phyloP scores from a whole-genome alignment of 2,329 filamentous ascomycete species.

The Phialophora tarda region DNA sequence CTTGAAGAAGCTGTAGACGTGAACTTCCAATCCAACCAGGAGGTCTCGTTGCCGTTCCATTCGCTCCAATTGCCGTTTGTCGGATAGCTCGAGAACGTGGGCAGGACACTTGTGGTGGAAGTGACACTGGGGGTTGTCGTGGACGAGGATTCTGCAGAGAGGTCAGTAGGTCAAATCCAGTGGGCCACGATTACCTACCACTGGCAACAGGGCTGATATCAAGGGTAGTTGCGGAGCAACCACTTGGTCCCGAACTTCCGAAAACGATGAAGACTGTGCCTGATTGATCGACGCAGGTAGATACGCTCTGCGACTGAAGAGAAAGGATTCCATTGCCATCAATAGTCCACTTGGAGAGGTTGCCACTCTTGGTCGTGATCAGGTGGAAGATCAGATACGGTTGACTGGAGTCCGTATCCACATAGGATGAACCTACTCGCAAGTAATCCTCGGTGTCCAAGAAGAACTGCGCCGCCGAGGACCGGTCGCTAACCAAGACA shows the following conservation, averaged over 20 bases:
- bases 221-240: neutral
- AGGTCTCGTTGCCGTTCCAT: neutral
- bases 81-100: neutral
- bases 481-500: neutral
- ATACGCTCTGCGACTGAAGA: neutral
- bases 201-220: neutral
- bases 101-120: neutral
- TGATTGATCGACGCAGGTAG: constrained; percentile 1
- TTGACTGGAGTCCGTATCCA: constrained; percentile 1
- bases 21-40: constrained; percentile 7
- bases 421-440: constrained; percentile 6
- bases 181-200: neutral
- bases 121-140: neutral
- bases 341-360: constrained; percentile 5
- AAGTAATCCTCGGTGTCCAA: neutral
- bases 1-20: constrained; percentile 1
- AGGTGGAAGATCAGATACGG: constrained; percentile 6
- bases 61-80: neutral
- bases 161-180: neutral
- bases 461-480: constrained; percentile 1
- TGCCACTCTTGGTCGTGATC: neutral
- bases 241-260: neutral
- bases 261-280: constrained; percentile 4
- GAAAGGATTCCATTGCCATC: neutral
- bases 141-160: neutral